Base-by-base conservation (phyloP, 2,329 filamentous ascomycete species). In the Pestalotiopsis sp. region DNA sequence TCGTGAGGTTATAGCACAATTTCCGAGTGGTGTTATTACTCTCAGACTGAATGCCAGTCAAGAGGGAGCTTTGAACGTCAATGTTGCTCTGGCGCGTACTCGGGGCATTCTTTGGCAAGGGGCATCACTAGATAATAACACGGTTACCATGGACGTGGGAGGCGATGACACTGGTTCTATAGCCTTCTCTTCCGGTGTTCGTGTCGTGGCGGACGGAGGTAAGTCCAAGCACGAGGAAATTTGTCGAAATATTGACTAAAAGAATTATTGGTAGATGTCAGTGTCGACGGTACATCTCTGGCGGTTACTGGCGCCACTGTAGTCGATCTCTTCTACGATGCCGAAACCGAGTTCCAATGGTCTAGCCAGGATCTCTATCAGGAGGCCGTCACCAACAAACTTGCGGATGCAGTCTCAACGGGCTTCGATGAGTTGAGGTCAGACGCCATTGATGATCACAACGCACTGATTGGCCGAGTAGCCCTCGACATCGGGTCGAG, bases 21-120 rank as follows among this genome's bases (percentile, higher is more conserved):
- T 66, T 25, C 23, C 41, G 14, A 49, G 27, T 56, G 63, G 63
- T 14, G 39, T 57, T 25, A 63, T 66, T 20, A 69, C 68, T 38
- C 72, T 74, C 13, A 68, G 70, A 12, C 49, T 69, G 9, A 72
- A 75, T 39, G 52, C 72, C 71, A 56, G 65, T 66, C n/a, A 62
- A 66, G 3, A 39, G 49, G 52, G 67, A 36, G 49, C 59, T 23
- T 17, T 68, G 39, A 45, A 66, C 41, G 52, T 64, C 25, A 45
- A 11, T 27, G 39, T 66, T 31, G 39, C 41, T 23, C 49, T 66
- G 20, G 31, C 45, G 6, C 63, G 63, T n/a, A 56, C 41, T 14
- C 20, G 13, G 31, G 63, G 63, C 20, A 31, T 66, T n/a, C 20
- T 57, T 7, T 56, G 49, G 63, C 41, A 66, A 17, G 49, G 45